Percentiles rank a stretch among this genome's conserved stretches.
Conservation (phyloP, 1,139 yeast genomes). For the Groenewaldozyma auringiensis region DNA sequence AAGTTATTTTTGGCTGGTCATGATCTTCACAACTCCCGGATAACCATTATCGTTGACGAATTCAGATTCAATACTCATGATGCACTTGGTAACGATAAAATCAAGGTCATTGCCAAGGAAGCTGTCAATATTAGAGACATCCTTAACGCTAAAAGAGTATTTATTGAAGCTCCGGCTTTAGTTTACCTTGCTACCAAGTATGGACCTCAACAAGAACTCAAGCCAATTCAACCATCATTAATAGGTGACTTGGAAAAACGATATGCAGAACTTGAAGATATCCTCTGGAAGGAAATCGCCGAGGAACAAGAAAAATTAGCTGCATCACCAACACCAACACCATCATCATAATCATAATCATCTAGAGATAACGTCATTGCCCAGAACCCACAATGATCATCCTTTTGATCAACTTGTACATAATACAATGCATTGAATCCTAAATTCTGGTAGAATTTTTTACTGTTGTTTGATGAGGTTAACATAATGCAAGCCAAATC, state of each 20-base stretch:
- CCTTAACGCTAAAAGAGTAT: conserved; percentile 69
- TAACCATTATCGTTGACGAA: conserved; percentile 59
- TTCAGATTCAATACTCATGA: conserved; percentile 45
- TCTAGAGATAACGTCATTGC: background rate
- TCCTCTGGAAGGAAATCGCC: background rate
- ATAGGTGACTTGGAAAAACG: conserved; percentile 9
- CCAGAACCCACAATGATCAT: background rate
- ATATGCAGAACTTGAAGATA: conserved; percentile 6
- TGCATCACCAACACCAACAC: background rate
- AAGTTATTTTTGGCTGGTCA: conserved; percentile 53
- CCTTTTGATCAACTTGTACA: conserved; percentile 3
- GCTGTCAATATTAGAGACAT: conserved; percentile 79
- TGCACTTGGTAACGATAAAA: conserved; percentile 42
- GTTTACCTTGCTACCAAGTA: conserved; percentile 35
- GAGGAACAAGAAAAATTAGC: background rate
- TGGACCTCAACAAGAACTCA: conserved; percentile 11
- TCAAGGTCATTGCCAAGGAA: conserved; percentile 66
- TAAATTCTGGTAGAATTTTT: conserved; percentile 2
- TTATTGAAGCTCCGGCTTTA: conserved; percentile 68
- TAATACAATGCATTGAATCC: conserved; percentile 5
- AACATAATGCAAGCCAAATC: background rate
- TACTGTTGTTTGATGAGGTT: background rate
- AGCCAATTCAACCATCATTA: conserved; percentile 12
- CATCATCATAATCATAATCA: no score
- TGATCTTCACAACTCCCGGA: conserved; percentile 45